Base-by-base conservation (phyloP, 192 early-diverging fungal genomes). In the Backusella morwellensis region DNA sequence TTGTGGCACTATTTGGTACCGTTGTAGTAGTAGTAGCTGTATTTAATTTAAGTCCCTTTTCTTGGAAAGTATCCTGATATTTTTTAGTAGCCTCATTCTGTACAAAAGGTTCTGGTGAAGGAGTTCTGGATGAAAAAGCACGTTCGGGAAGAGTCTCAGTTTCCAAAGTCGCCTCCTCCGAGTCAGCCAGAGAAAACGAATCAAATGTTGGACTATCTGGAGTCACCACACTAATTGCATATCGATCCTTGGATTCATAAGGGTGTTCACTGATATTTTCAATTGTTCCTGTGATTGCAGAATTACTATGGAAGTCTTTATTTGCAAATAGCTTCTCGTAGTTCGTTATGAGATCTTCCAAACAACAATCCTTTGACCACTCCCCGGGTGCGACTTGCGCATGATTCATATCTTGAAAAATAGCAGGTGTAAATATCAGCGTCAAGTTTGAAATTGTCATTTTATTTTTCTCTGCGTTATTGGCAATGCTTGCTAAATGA, bases 391-490 rank as follows among this genome's bases (percentile, higher is more conserved):
- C 66, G 15, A 29, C 34, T 42, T 78, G 73, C 9, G 84, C 85
- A 35, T 83, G 83, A 73, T 86, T 85, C 35, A 85, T 83, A 52
- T 88, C 87, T 29, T 89, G 88, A 79, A 92, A 92, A 26, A 91
- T 83, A 8, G 91, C 89, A 0, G 90, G 86, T 7, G 87, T 87
- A 74, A 93, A 93, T 34, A 93, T 84, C 68, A 91, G 70, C 2
- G 87, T 87, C 1, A 93, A 34, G 74, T 93, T 93, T 23, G 80
- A 79, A 1, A 86, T 75, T 9, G 83, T 85, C 91, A 93, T 93
- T 73, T 93, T 93, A 85, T 93, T 93, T 19, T 79, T 73, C 32
- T 86, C 84, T 19, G 84, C 79, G 29, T 89, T 75, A 1, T 67
- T 47, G 44, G 84, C 76, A 5, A 92, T 63, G 86, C 73, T 86